Conservation (phyloP, 805 yeast genomes). For the Ogataea pilisensis region DNA sequence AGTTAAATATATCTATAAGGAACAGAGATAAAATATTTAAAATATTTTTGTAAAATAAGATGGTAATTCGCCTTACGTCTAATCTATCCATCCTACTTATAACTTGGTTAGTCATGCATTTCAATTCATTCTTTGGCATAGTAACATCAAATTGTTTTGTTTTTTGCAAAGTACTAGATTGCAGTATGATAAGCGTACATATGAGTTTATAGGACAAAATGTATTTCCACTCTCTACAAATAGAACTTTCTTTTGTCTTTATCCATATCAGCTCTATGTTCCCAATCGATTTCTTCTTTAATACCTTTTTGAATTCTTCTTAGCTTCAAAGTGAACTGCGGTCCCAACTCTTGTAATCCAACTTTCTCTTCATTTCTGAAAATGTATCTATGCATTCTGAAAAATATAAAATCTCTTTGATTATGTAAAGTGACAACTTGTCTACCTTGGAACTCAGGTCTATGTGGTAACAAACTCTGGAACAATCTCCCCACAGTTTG, state of each 20-base stretch:
- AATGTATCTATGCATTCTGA: constrained; percentile 90
- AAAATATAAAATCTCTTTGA: constrained; percentile 92
- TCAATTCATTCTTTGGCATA: too few species aligned
- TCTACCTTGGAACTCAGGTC: constrained; percentile 92
- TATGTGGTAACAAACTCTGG: constrained; percentile 87
- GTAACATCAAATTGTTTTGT: too few species aligned
- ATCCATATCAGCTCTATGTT: constrained; percentile 94
- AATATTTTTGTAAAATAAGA: too few species aligned
- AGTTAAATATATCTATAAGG: too few species aligned
- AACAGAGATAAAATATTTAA: too few species aligned
- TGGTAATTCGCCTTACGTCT: too few species aligned
- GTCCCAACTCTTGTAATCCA: constrained; percentile 94
- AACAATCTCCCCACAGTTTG: constrained; percentile 88
- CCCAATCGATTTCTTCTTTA: constrained; percentile 93
- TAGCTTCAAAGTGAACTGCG: constrained; percentile 87
- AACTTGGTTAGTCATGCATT: too few species aligned
- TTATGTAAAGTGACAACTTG: constrained; percentile 95
- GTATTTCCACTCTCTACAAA: constrained; percentile 37
- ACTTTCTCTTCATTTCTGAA: constrained; percentile 88
- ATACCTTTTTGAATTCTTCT: constrained; percentile 90
- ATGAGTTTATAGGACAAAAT: neutral
- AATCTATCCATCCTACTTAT: too few species aligned
- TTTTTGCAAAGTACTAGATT: too few species aligned
- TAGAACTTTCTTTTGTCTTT: constrained; percentile 91
- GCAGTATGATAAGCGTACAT: too few species aligned